Base-by-base conservation (phyloP, 108 stramenopile genomes). In the Cyclostephanos invisitatus region DNA sequence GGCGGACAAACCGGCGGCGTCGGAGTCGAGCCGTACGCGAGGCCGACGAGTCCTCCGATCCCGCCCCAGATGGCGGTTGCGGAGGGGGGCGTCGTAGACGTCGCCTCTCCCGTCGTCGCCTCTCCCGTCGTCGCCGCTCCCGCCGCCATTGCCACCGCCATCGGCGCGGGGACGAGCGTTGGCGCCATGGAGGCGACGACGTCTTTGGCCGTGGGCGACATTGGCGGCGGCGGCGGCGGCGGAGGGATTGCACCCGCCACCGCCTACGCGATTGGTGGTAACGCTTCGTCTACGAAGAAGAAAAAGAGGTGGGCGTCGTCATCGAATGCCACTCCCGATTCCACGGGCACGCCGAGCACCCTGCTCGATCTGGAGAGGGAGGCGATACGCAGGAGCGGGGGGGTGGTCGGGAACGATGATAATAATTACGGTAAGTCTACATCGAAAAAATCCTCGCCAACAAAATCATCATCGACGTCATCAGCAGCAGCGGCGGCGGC, bases 41-140 rank as follows among this genome's bases (percentile, higher is more conserved):
- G 78, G 59, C 61, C 75, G n/a, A 61, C 55, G 36, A 74, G 84
- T 42, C 83, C 85, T 10, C 83, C 86, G 68, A 64, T 68, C 59
- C 80, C 86, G 10, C 89, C 89, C 12, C 68, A 64, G 55, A 47
- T 77, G 78, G 66, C 37, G 40, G 29, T 36, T 1, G 59, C 22
- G 0, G 18, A 8, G 12, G 44, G 2, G 15, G 44, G 14, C 14
- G 44, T 46, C 40, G 8, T 1, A 3, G 40, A 8, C 44, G 14
- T 14, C 1, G 44, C 44, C 17, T 3, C 44, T 14, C 12, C 3
- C 15, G 44, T 15, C 15, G 44, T 15, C 14, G 12, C 14, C 0
- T 11, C 15, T 15, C 15, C 14, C 17, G 14, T 14, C 44, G 40
- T 40, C 11, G 40, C 5, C 11, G 8, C 40, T 40, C 36, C 36